A percentile compares a stretch with the other conserved stretches of the same genome.
Evolutionary conservation across 306 rosid genomes (phyloP).

Genomic region (Sindora glabra): DNA sequence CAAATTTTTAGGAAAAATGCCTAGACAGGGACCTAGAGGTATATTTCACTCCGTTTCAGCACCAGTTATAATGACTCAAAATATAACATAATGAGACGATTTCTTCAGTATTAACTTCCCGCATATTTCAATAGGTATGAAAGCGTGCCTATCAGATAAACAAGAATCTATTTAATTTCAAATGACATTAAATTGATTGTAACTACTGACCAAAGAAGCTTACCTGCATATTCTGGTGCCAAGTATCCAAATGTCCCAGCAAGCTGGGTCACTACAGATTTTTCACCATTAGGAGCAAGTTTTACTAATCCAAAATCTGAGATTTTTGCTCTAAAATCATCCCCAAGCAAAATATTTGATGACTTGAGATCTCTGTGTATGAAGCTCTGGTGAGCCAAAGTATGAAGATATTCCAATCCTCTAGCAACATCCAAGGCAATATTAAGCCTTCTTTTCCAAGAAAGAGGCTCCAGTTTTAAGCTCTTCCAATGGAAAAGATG

Average conservation of each 20-base stretch:
- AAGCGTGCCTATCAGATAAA: no score
- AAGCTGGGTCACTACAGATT: conserved; percentile 79
- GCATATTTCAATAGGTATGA: no score
- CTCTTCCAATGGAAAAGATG: conserved; percentile 94
- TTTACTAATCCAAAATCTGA: conserved; percentile 97
- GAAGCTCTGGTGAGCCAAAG: conserved; percentile 88
- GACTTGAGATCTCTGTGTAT: conserved; percentile 98
- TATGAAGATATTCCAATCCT: conserved; percentile 96
- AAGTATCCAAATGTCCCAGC: conserved; percentile 98
- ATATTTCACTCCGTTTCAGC: background rate
- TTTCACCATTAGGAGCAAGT: conserved; percentile 91
- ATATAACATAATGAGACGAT: background rate
- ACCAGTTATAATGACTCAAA: background rate
- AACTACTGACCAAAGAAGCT: conserved; percentile 2
- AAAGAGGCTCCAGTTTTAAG: conserved; percentile 66
- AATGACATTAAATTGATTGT: no score
- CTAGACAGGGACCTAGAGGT: background rate
- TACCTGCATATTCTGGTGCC: conserved; percentile 99
- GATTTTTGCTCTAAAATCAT: conserved; percentile 81
- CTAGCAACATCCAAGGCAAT: conserved; percentile 97
- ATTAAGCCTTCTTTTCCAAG: conserved; percentile 93
- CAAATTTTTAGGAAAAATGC: background rate
- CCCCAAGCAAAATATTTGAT: conserved; percentile 84
- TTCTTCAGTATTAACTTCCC: background rate
- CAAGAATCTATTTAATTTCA: no score